A percentile compares a stretch with the other conserved stretches of the same genome.
Conservation (phyloP, 148 eudicot genomes). For the Heliosperma pusillum region DNA sequence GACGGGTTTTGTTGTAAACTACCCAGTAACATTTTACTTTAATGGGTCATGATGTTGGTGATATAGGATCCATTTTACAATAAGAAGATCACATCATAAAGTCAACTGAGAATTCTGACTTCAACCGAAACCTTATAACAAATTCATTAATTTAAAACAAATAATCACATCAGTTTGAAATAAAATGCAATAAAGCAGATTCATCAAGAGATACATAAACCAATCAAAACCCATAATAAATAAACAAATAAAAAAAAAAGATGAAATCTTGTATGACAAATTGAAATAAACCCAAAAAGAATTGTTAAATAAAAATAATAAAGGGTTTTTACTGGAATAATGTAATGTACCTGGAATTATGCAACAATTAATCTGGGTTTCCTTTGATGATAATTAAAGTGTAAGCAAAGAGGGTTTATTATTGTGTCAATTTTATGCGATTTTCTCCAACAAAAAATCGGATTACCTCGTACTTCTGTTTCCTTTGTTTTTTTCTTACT, state of each 20-base stretch:
- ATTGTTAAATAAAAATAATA: not conserved
- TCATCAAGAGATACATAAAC: not conserved
- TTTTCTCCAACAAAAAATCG: constrained; percentile 18
- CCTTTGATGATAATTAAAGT: not conserved
- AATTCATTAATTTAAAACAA: not conserved
- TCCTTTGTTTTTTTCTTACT: not conserved
- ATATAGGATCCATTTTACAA: no score
- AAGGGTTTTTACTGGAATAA: no score
- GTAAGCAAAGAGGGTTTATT: constrained; percentile 41
- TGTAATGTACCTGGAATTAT: constrained; percentile 16
- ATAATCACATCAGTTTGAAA: no score
- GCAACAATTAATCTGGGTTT: constrained; percentile 1
- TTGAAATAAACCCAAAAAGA: not conserved
- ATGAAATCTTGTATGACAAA: not conserved
- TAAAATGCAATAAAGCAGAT: not conserved
- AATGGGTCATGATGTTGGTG: no score
- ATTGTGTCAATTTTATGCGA: constrained; percentile 36
- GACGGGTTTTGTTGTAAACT: no score
- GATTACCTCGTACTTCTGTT: not conserved
- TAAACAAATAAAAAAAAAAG: not conserved
- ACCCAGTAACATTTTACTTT: no score
- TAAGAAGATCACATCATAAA: not conserved
- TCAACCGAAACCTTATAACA: not conserved
- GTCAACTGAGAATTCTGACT: constrained; percentile 3
- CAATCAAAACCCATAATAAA: not conserved